Percentiles rank a stretch among this genome's conserved stretches.
Evolutionary conservation across 164 flowering plant species (phyloP).

Genomic region (Berberis vulgaris): DNA sequence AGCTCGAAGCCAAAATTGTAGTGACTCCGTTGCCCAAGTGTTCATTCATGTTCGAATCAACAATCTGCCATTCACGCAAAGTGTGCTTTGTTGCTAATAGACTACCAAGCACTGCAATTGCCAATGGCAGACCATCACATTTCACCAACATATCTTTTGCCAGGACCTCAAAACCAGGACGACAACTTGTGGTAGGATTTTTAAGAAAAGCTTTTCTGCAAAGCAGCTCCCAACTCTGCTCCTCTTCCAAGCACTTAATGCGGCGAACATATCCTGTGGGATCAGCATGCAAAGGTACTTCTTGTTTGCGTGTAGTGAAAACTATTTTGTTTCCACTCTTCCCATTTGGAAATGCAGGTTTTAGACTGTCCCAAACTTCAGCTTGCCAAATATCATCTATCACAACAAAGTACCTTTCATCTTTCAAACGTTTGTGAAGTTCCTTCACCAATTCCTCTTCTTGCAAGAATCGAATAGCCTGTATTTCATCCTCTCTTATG

Average conservation of each 20-base stretch:
- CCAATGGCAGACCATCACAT: no score
- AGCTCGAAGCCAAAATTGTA: conserved; percentile 8
- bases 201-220: conserved; percentile 1
- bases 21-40: conserved; percentile 2
- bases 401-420: conserved; percentile 5
- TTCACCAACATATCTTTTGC: no score
- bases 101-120: no score
- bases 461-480: no score
- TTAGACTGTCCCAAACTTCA: no score
- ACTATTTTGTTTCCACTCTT: conserved; percentile 25
- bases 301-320: conserved; percentile 25
- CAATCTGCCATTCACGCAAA: neutral
- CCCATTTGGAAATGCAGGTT: neutral
- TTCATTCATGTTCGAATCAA: conserved; percentile 4
- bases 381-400: no score
- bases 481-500: neutral
- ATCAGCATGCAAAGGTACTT: conserved; percentile 17
- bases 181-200: neutral
- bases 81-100: conserved; percentile 15
- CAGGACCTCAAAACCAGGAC: no score
- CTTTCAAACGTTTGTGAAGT: neutral
- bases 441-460: no score
- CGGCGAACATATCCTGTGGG: neutral
- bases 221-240: conserved; percentile 23
- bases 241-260: neutral